Evolutionary conservation across 1,284 basidiomycete genomes (phyloP), one percentile per base, ranked within the genome.

Genomic region (Puccinia sorghi): DNA sequence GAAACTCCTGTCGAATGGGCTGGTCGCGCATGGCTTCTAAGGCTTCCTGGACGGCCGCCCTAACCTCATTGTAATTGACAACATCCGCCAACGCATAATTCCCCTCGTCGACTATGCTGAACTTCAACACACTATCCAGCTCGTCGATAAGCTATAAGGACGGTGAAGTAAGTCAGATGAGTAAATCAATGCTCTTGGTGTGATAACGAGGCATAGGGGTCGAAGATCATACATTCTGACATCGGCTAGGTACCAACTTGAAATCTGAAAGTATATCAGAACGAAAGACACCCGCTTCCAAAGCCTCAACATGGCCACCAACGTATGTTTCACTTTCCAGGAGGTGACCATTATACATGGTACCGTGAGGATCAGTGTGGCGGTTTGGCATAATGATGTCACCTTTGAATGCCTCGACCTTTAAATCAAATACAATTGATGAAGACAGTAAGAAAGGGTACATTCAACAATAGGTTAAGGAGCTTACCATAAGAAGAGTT

Each of bases 291-390:
- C 97, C 97, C 25, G 97, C 97, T 85, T 99, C 97, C 43, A 99
- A 86, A 3, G 97, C 97, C 85, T 99, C 97, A 81, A 99, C 97
- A 85, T 99, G 97, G 37, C 97, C 97, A 74, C 97, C 97, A 69
- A 99, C 97, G 83, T 99, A 99, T 0, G 97, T 99, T 85, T 99
- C 97, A 0, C 94, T 96, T 0, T 96, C 92, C 20, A 99, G 88
- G 22, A 99, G 86, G 85, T 99, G 97, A 0, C 97, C 97, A 79
- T 99, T 92, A 82, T 93, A 96, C 87, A 96, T 97, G 80, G 91
- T 92, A 8, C 94, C 91, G 81, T 96, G 90, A 0, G 91, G 89
- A 80, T 99, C 97, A 84, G 96, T 94, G 84, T 99, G 94, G 79
- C 93, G 88, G 84, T 99, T 99, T 0, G 97, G 97, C 94, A 98